phyloP scores from a whole-genome alignment of 257 asterid species.

The Eustoma russellianum region DNA sequence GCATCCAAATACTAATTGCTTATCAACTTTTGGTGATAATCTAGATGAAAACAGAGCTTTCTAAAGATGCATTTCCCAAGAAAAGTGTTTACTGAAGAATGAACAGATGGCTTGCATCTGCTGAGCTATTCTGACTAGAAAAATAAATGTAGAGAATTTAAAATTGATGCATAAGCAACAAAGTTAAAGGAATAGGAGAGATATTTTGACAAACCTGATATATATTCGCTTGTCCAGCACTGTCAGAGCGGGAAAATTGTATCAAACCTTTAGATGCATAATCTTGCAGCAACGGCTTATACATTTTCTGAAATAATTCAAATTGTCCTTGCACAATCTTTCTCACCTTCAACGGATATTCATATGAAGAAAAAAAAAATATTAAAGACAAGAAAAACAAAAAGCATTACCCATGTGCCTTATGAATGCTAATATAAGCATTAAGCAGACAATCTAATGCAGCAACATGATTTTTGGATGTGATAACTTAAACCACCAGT shows the following conservation, averaged over 20 bases:
- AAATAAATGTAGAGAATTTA: not conserved
- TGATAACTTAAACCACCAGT: too few relatives aligned
- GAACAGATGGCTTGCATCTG: not conserved
- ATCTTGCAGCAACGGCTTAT: slow-evolving; percentile 58
- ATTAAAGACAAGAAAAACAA: slow-evolving; percentile 2
- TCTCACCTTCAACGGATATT: slow-evolving; percentile 36
- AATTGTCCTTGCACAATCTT: slow-evolving; percentile 81
- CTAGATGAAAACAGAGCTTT: not conserved
- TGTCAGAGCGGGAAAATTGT: slow-evolving; percentile 41
- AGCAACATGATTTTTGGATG: too few relatives aligned
- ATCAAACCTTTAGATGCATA: slow-evolving; percentile 46
- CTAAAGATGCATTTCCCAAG: not conserved
- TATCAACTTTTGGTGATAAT: not conserved
- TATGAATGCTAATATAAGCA: too few relatives aligned
- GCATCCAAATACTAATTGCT: too few relatives aligned
- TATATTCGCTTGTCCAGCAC: slow-evolving; percentile 29
- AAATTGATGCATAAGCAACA: not conserved
- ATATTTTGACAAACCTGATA: slow-evolving; percentile 43
- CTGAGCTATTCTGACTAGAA: not conserved
- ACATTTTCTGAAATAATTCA: slow-evolving; percentile 49
- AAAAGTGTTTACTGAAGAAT: not conserved
- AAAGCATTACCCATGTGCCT: not conserved
- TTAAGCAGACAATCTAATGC: too few relatives aligned
- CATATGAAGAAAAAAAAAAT: slow-evolving; percentile 1
- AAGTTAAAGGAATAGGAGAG: slow-evolving; percentile 4